phyloP scores from a whole-genome alignment of 2,329 filamentous ascomycete genomes.

The Lasiodiplodia theobromae region DNA sequence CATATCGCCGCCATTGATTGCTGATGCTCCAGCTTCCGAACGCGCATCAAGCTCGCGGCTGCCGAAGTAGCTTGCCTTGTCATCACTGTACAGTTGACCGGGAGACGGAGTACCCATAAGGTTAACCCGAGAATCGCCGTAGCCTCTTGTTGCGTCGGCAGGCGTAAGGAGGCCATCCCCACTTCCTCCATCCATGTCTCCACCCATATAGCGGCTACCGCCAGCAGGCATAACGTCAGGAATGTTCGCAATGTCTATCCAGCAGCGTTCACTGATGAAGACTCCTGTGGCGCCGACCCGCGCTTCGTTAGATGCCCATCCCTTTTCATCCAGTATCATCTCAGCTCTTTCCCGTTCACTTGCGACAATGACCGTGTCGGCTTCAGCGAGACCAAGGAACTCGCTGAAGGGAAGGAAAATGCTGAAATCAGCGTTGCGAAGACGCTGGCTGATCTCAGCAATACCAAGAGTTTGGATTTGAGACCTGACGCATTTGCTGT shows the following conservation, averaged over 20 bases:
- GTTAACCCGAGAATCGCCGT: slow-evolving; percentile 65
- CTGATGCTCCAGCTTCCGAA: slow-evolving; percentile 91
- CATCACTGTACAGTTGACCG: slow-evolving; percentile 71
- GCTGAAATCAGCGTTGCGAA: slow-evolving; percentile 93
- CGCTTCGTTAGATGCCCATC: slow-evolving; percentile 92
- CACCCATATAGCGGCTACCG: slow-evolving; percentile 59
- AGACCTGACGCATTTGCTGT: slow-evolving; percentile 95
- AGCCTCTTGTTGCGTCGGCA: slow-evolving; percentile 59
- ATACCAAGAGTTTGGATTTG: slow-evolving; percentile 97
- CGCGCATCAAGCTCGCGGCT: slow-evolving; percentile 80
- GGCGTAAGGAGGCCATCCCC: slow-evolving; percentile 67
- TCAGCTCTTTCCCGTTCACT: slow-evolving; percentile 93
- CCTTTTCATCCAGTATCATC: slow-evolving; percentile 87
- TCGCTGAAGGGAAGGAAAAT: slow-evolving; percentile 95
- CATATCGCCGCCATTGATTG: slow-evolving; percentile 87
- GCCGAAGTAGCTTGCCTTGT: slow-evolving; percentile 86
- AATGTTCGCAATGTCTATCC: slow-evolving; percentile 86
- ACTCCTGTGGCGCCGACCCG: slow-evolving; percentile 90
- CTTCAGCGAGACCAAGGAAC: slow-evolving; percentile 87
- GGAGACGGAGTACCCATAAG: slow-evolving; percentile 61
- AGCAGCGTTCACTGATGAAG: slow-evolving; percentile 94
- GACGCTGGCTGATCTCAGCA: slow-evolving; percentile 91
- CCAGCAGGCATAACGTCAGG: slow-evolving; percentile 68
- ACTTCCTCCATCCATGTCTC: slow-evolving; percentile 62
- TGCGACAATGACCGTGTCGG: slow-evolving; percentile 84